Evolutionary conservation across 306 rosid genomes (phyloP), one percentile per base, ranked within the genome.

Genomic region (Neltuma alba): DNA sequence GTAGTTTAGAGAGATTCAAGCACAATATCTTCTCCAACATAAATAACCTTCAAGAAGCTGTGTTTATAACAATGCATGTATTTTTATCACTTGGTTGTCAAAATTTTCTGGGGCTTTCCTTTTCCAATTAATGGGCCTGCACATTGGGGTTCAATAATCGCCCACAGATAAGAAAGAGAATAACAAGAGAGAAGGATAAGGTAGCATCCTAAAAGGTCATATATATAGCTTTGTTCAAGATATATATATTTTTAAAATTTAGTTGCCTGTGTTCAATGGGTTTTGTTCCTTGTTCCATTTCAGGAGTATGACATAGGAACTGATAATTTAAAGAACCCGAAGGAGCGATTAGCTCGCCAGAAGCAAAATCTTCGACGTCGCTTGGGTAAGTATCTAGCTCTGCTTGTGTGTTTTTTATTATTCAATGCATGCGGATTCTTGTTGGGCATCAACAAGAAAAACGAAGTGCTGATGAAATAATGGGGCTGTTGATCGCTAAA

Each of bases 311-410:
- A 94, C 84, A 79, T 91, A 18, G 88, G 82, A 64, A 91, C 67
- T 85, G 99, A 94, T 67, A 91, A 80, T 68, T 58, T 61, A 80
- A 92, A 92, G 84, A 92, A 84, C 77, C 93, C 99, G 6, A 92
- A 86, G 90, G 97, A 94, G 85, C 89, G 97, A 21, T 78, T 94
- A 89, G 99, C 94, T 83, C 95, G 97, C 71, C 99, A 94, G 67
- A 94, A 94, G 79, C 97, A 91, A 87, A 91, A 90, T 80, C 99
- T 94, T 75, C 93, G 89, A 65, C 93, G 95, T 12, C 97, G 97
- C 57, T 84, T 94, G 74, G 99, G 99, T 92, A 73, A 73, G 89
- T 81, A 50, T 64, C 2, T 10, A 70, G 57, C 18, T 83, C 42
- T 62, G 70, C 40, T 52, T 68, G 42, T 28, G 28, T 42, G n/a